Evolutionary conservation across 2,329 filamentous ascomycete genomes (phyloP).

Genomic region (Paramyrothecium roridum): DNA sequence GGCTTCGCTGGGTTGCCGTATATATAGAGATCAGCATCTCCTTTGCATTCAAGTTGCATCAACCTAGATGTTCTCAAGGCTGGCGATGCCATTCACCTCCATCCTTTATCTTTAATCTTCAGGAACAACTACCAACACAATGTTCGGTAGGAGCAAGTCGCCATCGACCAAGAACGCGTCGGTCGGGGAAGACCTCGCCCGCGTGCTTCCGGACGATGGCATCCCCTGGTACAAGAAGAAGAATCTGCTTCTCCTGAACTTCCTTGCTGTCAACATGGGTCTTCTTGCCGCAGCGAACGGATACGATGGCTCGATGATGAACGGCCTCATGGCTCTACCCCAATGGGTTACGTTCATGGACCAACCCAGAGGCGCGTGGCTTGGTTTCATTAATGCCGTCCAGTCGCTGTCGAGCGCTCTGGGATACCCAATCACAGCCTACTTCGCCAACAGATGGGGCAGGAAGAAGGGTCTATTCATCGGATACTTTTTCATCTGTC

Average conservation of each 20-base stretch:
- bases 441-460: conserved; percentile 13
- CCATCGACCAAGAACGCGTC: not conserved
- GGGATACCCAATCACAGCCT: not conserved
- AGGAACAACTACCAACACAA: too few species aligned
- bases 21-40: too few species aligned
- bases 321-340: not conserved
- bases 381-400: not conserved
- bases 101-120: too few species aligned
- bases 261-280: conserved; percentile 5
- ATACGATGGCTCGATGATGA: not conserved
- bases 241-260: conserved; percentile 10
- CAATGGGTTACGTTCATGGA: not conserved
- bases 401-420: not conserved
- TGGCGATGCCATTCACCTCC: too few species aligned
- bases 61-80: too few species aligned
- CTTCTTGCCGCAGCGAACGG: not conserved
- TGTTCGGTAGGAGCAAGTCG: too few species aligned
- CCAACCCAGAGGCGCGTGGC: not conserved
- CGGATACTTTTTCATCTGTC: conserved; percentile 19
- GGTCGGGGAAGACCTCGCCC: conserved; percentile 9
- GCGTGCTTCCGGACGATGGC: conserved; percentile 8
- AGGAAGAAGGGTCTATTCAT: conserved; percentile 19
- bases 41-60: too few species aligned
- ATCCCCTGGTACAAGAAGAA: conserved; percentile 11
- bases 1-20: too few species aligned